Evolutionary conservation across 768 basidiomycete species (phyloP).

Genomic region (Suillus discolor): DNA sequence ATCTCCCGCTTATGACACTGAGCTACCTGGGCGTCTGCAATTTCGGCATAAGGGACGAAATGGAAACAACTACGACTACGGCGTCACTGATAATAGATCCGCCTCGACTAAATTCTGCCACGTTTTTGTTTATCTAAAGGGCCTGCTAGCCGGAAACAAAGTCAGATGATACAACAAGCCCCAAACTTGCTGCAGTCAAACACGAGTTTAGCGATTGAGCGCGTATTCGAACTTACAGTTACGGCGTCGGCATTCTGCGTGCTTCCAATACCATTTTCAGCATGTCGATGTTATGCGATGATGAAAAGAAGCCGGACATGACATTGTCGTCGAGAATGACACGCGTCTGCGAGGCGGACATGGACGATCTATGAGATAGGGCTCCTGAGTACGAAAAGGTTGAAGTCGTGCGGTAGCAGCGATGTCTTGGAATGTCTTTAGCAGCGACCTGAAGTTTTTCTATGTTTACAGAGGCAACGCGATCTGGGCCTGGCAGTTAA

Average conservation of each 20-base stretch:
- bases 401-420: not conserved
- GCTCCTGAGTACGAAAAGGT: not conserved
- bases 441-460: not conserved
- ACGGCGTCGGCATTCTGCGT: not conserved
- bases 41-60: too few relatives aligned
- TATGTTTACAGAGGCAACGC: not conserved
- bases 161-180: slow-evolving; percentile 3
- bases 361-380: slow-evolving; percentile 4
- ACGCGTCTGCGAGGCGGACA: slow-evolving; percentile 4
- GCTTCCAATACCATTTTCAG: slow-evolving; percentile 10
- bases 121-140: too few relatives aligned
- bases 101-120: too few relatives aligned
- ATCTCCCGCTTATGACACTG: too few relatives aligned
- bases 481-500: not conserved
- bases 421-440: not conserved
- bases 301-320: slow-evolving; percentile 1
- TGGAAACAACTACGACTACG: too few relatives aligned
- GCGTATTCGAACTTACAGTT: not conserved
- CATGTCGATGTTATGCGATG: slow-evolving; percentile 8
- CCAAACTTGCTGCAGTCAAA: slow-evolving; percentile 4
- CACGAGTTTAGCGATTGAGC: slow-evolving; percentile 2
- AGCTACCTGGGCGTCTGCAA: too few relatives aligned
- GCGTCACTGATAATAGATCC: too few relatives aligned
- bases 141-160: not conserved
- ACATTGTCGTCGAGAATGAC: slow-evolving; percentile 4